These are phyloP conservation scores for Rhododendron ovatum DNA, from an alignment of 148 eudicot species.

Conservation along the genomic window DNA sequence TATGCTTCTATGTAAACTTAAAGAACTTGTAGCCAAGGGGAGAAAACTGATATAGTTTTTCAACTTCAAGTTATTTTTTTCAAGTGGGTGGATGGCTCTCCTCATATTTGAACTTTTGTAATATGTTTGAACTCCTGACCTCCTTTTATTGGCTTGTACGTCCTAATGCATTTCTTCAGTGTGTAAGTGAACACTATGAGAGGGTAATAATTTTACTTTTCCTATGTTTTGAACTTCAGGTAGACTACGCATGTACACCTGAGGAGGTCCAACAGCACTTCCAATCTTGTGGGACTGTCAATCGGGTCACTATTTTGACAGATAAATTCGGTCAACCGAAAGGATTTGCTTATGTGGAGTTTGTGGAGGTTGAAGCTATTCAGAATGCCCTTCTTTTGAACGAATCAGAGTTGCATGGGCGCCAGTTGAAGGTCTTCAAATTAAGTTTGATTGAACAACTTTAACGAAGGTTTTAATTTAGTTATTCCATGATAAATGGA, in stretches of 20 bases:
- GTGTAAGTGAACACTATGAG: background rate
- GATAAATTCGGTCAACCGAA: conserved; percentile 73
- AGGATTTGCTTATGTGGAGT: conserved; percentile 70
- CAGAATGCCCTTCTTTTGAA: conserved; percentile 53
- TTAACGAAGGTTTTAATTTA: background rate
- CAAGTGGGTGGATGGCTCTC: background rate
- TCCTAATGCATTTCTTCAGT: background rate
- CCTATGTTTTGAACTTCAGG: conserved; percentile 25
- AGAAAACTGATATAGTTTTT: background rate
- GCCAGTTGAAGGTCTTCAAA: conserved; percentile 50
- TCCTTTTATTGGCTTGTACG: too few species aligned
- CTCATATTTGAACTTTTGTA: background rate
- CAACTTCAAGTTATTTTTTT: background rate
- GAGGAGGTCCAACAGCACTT: conserved; percentile 77
- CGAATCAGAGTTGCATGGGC: conserved; percentile 65
- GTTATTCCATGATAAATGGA: background rate
- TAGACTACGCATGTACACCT: conserved; percentile 69
- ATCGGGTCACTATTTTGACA: conserved; percentile 60
- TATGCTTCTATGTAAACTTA: background rate
- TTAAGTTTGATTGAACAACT: background rate
- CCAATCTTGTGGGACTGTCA: conserved; percentile 72
- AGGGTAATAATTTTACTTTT: background rate
- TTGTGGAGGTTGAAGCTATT: conserved; percentile 64
- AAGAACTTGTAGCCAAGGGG: background rate
- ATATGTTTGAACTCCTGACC: background rate